These are phyloP conservation scores for Neurospora sp. DNA, from an alignment of 495 filamentous ascomycete genomes.

Conservation along the genomic window DNA sequence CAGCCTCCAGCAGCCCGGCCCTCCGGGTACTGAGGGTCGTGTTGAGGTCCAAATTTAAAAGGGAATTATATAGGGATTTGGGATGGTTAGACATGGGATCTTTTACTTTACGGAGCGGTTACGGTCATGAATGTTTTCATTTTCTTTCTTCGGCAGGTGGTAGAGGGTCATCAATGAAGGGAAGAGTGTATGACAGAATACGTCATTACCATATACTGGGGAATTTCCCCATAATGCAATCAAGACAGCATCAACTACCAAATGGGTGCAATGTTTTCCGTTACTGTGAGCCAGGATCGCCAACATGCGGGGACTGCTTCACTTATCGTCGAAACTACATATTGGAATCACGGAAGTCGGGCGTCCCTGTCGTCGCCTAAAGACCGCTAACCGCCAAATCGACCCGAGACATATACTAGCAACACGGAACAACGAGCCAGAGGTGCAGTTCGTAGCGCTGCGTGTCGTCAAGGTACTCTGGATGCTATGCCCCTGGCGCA, in stretches of 20 bases:
- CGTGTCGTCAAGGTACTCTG: not conserved
- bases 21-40: constrained; percentile 73
- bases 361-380: not conserved
- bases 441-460: not conserved
- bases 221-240: not conserved
- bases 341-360: not conserved
- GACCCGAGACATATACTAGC: not conserved
- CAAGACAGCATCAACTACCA: not conserved
- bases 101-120: not conserved
- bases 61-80: not conserved
- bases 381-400: not conserved
- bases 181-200: not conserved
- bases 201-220: not conserved
- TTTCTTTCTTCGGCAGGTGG: not conserved
- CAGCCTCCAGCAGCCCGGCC: constrained; percentile 58
- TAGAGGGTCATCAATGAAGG: not conserved
- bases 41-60: constrained; percentile 60
- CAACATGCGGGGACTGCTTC: not conserved
- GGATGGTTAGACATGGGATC: not conserved
- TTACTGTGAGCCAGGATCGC: not conserved
- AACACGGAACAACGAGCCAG: not conserved
- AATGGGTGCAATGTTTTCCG: not conserved
- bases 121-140: not conserved
- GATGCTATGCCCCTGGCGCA: not conserved
- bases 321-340: not conserved